Percentiles rank a stretch among this genome's conserved stretches.
These are phyloP conservation scores for Mycena filopes DNA, from an alignment of 768 basidiomycete species.

Conservation along the genomic window DNA sequence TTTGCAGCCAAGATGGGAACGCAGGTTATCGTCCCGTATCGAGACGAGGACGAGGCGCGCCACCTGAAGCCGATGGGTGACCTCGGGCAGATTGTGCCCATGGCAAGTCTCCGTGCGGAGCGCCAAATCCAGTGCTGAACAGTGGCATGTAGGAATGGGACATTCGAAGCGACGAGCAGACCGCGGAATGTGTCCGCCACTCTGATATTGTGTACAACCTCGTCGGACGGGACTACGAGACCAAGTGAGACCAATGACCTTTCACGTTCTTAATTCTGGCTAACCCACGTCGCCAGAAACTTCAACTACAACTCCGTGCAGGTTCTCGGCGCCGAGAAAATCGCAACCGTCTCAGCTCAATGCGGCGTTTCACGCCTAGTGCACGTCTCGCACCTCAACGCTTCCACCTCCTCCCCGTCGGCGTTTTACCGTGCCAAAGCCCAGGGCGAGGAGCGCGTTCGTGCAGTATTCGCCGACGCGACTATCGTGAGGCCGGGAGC, in stretches of 20 bases:
- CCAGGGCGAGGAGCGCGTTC: slow-evolving; percentile 89
- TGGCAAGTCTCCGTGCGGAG: slow-evolving; percentile 80
- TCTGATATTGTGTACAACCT: slow-evolving; percentile 98
- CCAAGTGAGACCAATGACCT: too few species aligned
- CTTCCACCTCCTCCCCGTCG: slow-evolving; percentile 79
- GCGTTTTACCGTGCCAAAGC: slow-evolving; percentile 90
- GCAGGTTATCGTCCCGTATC: slow-evolving; percentile 94
- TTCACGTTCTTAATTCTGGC: too few species aligned
- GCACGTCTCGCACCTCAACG: slow-evolving; percentile 96
- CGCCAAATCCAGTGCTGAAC: too few species aligned
- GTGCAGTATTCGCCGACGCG: slow-evolving; percentile 82
- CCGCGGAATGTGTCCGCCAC: slow-evolving; percentile 92
- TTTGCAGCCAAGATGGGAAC: slow-evolving; percentile 85
- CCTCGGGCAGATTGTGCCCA: slow-evolving; percentile 93
- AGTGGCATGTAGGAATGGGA: slow-evolving; percentile 99
- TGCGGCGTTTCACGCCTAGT: slow-evolving; percentile 86
- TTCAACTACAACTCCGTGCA: slow-evolving; percentile 87
- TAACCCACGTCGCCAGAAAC: slow-evolving; percentile 68
- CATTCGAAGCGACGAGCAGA: slow-evolving; percentile 88
- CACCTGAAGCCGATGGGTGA: slow-evolving; percentile 95
- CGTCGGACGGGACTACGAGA: slow-evolving; percentile 93
- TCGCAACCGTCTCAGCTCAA: slow-evolving; percentile 84
- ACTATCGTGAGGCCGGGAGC: slow-evolving; percentile 88
- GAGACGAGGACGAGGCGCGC: slow-evolving; percentile 93
- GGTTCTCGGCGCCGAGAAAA: slow-evolving; percentile 82